Evolutionary conservation across 306 rosid species (phyloP), one percentile per base, ranked within the genome.

Genomic region (Inga laurina): DNA sequence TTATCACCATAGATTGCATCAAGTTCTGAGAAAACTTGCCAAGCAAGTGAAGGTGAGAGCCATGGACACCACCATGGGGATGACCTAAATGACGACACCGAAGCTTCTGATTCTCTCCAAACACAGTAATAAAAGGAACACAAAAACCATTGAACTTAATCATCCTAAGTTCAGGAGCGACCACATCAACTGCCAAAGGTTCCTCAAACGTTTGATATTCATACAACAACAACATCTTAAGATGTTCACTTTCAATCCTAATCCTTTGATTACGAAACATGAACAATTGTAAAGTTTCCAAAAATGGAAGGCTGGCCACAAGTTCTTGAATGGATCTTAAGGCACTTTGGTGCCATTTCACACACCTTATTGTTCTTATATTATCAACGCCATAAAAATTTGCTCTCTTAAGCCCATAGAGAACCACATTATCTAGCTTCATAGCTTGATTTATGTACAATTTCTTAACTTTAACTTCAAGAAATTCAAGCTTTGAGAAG

Each of bases 1-100:
- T 39, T 49, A 6, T 45, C 1, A 14, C 72, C 37, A 5, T 19
- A 46, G 64, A 46, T 66, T 35, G 57, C 5, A 12, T 5, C 2
- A 79, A 66, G 59, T 35, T 66, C 10, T 21, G 49, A 6, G 57
- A 46, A n/a, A n/a, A 66, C 72, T 21, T 79, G 37, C 82, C 66
- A 49, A 48, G 35, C 43, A 21, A 30, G 54, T 79, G 75, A 2
- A 79, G 57, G 39, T 9, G 51, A 21, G 46, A 34, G 4, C 75
- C 82, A 49, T 49, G 66, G 5, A 49, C 0, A 19, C 70, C 52
- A 10, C 74, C 61, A 6, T 1, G 2, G 7, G 37, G 45, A 67
- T 14, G 15, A 21, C 66, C 75, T 11, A 15, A 19, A 16, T 48
- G 59, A 68, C 22, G 39, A 0, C 39, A 34, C 46, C 22, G 2